Evolutionary conservation across 202 grass and related monocot species (phyloP).

Genomic region (Hordeum pubiflorum): DNA sequence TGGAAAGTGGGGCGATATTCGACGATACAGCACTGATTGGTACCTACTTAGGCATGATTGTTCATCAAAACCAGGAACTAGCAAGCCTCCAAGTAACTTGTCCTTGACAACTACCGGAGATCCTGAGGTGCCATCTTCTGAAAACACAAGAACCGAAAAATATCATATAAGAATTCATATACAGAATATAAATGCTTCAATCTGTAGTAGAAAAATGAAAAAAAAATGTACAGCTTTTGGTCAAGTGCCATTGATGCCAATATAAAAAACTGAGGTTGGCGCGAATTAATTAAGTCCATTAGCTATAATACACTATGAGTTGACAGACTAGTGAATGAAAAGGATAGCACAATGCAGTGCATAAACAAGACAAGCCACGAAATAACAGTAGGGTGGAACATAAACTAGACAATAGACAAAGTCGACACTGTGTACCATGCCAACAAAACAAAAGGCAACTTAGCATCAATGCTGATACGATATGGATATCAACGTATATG

Average conservation of each 20-base stretch:
- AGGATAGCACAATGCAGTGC: not conserved
- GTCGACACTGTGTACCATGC: not conserved
- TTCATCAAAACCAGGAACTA: slow-evolving; percentile 56
- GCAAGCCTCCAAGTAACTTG: slow-evolving; percentile 48
- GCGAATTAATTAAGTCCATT: not conserved
- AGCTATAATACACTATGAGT: not conserved
- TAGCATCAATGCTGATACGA: not conserved
- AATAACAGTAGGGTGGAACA: not conserved
- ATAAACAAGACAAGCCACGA: not conserved
- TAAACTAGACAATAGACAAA: not conserved
- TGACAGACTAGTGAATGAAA: not conserved
- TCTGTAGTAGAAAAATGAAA: not conserved
- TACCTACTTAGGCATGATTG: slow-evolving; percentile 62
- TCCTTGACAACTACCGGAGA: slow-evolving; percentile 23
- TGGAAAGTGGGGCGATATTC: slow-evolving; percentile 25
- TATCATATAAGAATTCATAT: not conserved
- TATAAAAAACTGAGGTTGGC: not conserved
- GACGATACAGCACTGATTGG: slow-evolving; percentile 46
- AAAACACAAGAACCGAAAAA: not conserved
- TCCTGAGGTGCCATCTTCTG: not conserved
- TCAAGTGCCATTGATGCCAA: not conserved
- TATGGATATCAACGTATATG: not conserved
- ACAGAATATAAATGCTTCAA: not conserved
- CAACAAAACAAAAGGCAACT: not conserved
- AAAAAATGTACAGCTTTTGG: not conserved